Evolutionary conservation across 2,329 filamentous ascomycete species (phyloP).

Genomic region (Byssothecium circinans): DNA sequence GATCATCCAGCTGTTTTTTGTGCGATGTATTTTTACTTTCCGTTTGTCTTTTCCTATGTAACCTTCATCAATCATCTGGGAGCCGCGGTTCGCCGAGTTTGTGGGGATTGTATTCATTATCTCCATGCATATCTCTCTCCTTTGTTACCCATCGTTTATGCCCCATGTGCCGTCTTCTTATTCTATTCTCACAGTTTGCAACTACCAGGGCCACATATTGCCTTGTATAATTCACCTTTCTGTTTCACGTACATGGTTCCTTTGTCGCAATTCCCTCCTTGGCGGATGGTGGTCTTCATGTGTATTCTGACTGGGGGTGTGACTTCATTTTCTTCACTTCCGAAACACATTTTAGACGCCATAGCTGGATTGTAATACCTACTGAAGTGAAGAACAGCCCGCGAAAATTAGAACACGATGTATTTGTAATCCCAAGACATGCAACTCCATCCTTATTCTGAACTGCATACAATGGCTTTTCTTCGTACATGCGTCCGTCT

Average conservation of each 20-base stretch:
- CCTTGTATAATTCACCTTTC: slow-evolving; percentile 3
- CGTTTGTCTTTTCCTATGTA: not conserved
- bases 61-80: not conserved
- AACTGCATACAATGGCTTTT: too few species aligned
- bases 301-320: not conserved
- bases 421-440: not conserved
- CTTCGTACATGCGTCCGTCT: too few species aligned
- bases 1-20: not conserved
- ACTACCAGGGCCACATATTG: not conserved
- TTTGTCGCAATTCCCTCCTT: slow-evolving; percentile 8
- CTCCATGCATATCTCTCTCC: not conserved
- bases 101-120: not conserved
- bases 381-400: too few species aligned
- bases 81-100: not conserved
- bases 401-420: too few species aligned
- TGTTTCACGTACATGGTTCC: slow-evolving; percentile 1
- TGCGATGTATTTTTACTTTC: slow-evolving; percentile 1
- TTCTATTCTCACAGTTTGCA: not conserved
- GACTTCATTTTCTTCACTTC: not conserved
- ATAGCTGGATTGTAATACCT: slow-evolving; percentile 4
- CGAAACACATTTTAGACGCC: not conserved
- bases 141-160: not conserved
- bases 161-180: too few species aligned
- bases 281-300: too few species aligned
- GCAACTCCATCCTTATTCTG: too few species aligned